phyloP scores from a whole-genome alignment of 176 grass and related monocot genomes.

The Miscanthus lutarioriparius region DNA sequence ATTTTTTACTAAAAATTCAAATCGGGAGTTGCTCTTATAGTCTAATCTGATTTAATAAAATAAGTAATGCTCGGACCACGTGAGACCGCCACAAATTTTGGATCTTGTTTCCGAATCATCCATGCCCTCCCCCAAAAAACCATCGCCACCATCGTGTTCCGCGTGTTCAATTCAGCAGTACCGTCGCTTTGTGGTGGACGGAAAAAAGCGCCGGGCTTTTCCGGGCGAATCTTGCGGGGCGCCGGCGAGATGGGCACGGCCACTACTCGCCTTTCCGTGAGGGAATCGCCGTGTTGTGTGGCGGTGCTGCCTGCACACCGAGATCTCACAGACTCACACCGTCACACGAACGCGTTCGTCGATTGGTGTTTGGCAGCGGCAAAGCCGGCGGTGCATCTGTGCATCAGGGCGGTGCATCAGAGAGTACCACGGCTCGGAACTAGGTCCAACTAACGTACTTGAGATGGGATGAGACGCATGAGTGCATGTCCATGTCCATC shows the following conservation, averaged over 20 bases:
- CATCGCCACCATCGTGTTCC: slow-evolving; percentile 1
- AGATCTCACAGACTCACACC: not conserved
- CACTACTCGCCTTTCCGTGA: slow-evolving; percentile 22
- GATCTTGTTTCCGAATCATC: not conserved
- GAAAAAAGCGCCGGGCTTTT: not conserved
- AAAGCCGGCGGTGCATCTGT: not conserved
- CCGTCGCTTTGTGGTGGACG: not conserved
- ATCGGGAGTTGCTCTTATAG: not conserved
- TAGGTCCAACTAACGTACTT: not conserved
- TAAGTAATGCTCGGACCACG: not conserved
- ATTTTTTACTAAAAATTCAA: not conserved
- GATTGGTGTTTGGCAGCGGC: not conserved
- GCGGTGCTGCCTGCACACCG: not conserved
- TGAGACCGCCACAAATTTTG: not conserved
- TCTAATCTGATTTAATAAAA: not conserved
- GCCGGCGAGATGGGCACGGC: slow-evolving; percentile 19
- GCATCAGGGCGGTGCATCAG: not conserved
- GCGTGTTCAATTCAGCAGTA: not conserved
- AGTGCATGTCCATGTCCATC: not conserved
- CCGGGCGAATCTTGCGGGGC: not conserved
- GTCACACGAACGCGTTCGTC: not conserved
- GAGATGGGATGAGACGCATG: not conserved
- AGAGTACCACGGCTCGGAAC: not conserved
- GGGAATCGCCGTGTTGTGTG: not conserved
- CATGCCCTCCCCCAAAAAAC: not conserved